These are phyloP conservation scores for Cryphonectria carpinicola DNA, from an alignment of 2,329 filamentous ascomycete genomes.

Conservation along the genomic window DNA sequence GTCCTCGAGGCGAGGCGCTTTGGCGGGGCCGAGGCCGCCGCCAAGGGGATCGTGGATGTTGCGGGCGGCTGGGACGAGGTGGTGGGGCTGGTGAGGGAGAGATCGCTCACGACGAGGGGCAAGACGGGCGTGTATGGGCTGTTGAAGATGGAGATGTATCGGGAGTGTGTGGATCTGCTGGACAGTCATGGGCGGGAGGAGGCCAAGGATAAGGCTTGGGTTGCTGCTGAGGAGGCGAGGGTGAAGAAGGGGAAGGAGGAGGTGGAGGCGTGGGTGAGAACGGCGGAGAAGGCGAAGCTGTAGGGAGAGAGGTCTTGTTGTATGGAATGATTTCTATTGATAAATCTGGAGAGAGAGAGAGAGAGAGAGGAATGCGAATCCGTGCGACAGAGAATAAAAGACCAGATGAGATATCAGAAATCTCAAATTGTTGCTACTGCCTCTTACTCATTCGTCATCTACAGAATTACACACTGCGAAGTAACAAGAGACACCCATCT, in stretches of 20 bases:
- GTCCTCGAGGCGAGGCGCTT: conserved; percentile 77
- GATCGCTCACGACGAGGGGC: conserved; percentile 63
- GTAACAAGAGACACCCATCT: too few relatives aligned
- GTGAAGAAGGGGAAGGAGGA: conserved; percentile 48
- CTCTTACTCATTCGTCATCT: background rate
- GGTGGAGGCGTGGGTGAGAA: conserved; percentile 54
- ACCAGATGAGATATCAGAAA: background rate
- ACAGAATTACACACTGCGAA: background rate
- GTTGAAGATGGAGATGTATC: conserved; percentile 78
- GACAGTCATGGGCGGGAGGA: conserved; percentile 55
- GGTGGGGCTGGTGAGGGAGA: conserved; percentile 61
- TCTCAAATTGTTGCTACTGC: background rate
- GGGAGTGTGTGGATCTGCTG: conserved; percentile 64
- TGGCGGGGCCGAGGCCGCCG: conserved; percentile 63
- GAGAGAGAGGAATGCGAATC: too few relatives aligned
- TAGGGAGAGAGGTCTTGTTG: conserved; percentile 29
- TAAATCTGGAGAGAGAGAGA: too few relatives aligned
- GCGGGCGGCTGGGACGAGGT: conserved; percentile 68
- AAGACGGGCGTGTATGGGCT: conserved; percentile 69
- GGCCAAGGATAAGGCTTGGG: conserved; percentile 48
- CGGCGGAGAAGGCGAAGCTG: conserved; percentile 48
- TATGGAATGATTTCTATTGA: background rate
- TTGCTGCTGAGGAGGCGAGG: conserved; percentile 46
- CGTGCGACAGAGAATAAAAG: background rate
- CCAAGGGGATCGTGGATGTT: conserved; percentile 69